phyloP scores from a whole-genome alignment of 176 grass and related monocot genomes.

The Oryza punctata region DNA sequence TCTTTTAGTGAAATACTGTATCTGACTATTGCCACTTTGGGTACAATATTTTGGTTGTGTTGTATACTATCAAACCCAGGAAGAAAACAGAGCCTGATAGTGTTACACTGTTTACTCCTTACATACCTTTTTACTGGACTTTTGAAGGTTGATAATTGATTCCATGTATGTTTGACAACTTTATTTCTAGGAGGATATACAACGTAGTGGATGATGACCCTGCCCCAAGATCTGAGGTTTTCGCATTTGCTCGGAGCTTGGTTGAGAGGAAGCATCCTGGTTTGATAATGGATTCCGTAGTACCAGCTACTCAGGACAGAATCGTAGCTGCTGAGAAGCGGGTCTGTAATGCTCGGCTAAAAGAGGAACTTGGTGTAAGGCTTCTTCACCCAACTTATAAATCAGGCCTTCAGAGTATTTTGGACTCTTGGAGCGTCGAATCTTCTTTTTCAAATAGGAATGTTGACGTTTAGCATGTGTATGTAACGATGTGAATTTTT shows the following conservation, averaged over 20 bases:
- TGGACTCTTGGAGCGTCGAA: conserved; percentile 51
- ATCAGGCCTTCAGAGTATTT: conserved; percentile 66
- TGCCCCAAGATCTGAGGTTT: conserved; percentile 73
- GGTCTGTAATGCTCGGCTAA: conserved; percentile 71
- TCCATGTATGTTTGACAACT: background rate
- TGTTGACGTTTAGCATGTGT: background rate
- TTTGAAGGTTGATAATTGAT: background rate
- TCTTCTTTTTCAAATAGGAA: background rate
- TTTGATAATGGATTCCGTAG: conserved; percentile 29
- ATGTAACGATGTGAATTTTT: background rate
- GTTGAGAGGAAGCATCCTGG: conserved; percentile 58
- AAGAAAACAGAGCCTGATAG: too few species aligned
- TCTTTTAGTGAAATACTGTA: too few species aligned
- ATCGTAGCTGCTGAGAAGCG: conserved; percentile 56
- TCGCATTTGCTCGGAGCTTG: conserved; percentile 69
- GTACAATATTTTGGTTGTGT: too few species aligned
- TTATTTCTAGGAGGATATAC: conserved; percentile 62
- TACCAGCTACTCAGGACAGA: background rate
- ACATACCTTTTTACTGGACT: background rate
- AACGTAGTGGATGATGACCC: conserved; percentile 93
- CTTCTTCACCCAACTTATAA: conserved; percentile 69
- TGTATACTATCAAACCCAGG: too few species aligned
- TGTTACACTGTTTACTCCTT: too few species aligned
- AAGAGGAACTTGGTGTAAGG: conserved; percentile 64
- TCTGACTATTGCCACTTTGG: too few species aligned